Evolutionary conservation across 257 asterid species (phyloP).

Genomic region (Penstemon davidsonii): DNA sequence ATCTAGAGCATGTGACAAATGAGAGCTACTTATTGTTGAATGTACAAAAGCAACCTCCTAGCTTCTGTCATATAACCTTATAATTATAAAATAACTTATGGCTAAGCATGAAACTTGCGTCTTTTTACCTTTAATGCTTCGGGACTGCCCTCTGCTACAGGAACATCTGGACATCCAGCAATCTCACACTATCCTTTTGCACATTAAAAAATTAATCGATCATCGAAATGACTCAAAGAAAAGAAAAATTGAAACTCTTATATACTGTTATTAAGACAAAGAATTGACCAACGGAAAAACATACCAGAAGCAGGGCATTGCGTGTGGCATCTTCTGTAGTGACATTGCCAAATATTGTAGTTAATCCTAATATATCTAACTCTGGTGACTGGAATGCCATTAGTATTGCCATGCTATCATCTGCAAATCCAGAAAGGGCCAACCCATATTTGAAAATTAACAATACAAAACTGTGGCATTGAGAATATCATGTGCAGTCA

Average conservation of each 20-base stretch:
- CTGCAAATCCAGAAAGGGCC: constrained; percentile 41
- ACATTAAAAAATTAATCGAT: constrained; percentile 46
- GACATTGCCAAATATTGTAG: constrained; percentile 91
- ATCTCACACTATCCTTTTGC: constrained; percentile 99
- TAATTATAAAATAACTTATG: not conserved
- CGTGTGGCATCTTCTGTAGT: constrained; percentile 76
- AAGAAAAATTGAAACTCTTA: constrained; percentile 12
- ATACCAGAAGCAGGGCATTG: constrained; percentile 89
- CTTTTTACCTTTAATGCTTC: constrained; percentile 79
- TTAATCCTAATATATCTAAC: constrained; percentile 77
- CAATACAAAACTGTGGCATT: not conserved
- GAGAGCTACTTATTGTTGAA: not conserved
- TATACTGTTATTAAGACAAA: constrained; percentile 11
- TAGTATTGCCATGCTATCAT: constrained; percentile 88
- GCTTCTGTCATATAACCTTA: constrained; percentile 3
- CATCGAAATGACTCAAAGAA: constrained; percentile 40
- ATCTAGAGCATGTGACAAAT: not conserved
- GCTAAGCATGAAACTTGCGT: not conserved
- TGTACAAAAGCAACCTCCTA: constrained; percentile 1
- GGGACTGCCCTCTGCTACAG: constrained; percentile 86
- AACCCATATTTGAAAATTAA: constrained; percentile 10
- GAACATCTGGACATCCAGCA: constrained; percentile 86
- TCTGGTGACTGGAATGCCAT: constrained; percentile 94
- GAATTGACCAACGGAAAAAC: constrained; percentile 28
- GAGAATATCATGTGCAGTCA: not conserved